phyloP scores from a whole-genome alignment of 208 protist species.

The Leishmania mexicana region DNA sequence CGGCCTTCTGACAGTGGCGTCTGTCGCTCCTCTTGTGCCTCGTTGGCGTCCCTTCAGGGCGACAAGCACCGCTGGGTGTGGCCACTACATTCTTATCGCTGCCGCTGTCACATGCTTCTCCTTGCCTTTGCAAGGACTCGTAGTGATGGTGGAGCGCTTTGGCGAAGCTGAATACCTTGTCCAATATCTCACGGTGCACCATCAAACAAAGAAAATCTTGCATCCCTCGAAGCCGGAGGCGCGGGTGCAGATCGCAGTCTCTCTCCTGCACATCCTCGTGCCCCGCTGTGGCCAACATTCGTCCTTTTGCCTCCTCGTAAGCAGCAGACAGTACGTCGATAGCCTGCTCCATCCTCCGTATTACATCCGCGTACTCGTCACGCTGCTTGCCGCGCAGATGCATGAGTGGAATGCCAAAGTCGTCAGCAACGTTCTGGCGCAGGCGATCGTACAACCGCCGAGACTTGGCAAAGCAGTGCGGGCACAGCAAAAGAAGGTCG shows the following conservation, averaged over 20 bases:
- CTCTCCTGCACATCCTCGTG: not conserved
- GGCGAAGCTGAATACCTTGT: constrained; percentile 54
- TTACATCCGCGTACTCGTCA: constrained; percentile 5
- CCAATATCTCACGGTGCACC: constrained; percentile 36
- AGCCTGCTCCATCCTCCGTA: not conserved
- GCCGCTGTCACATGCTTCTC: not conserved
- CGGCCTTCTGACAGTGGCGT: not conserved
- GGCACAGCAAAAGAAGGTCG: constrained; percentile 66
- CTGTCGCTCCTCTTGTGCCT: not conserved
- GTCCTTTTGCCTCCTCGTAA: constrained; percentile 2
- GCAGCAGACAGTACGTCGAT: not conserved
- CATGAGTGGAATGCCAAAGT: constrained; percentile 54
- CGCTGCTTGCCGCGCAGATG: constrained; percentile 27
- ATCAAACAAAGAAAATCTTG: constrained; percentile 41
- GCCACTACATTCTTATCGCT: not conserved
- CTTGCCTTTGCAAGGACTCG: not conserved
- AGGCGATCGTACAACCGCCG: constrained; percentile 38
- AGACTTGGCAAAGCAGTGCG: constrained; percentile 50
- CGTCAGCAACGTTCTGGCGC: constrained; percentile 27
- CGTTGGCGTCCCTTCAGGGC: not conserved
- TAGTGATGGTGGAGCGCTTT: constrained; percentile 47
- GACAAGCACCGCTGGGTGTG: not conserved
- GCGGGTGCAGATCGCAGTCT: constrained; percentile 28
- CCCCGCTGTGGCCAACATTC: not conserved
- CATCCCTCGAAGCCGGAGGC: constrained; percentile 31